These are phyloP conservation scores for Annona squamosa DNA, from an alignment of 164 flowering plant species.

Conservation along the genomic window DNA sequence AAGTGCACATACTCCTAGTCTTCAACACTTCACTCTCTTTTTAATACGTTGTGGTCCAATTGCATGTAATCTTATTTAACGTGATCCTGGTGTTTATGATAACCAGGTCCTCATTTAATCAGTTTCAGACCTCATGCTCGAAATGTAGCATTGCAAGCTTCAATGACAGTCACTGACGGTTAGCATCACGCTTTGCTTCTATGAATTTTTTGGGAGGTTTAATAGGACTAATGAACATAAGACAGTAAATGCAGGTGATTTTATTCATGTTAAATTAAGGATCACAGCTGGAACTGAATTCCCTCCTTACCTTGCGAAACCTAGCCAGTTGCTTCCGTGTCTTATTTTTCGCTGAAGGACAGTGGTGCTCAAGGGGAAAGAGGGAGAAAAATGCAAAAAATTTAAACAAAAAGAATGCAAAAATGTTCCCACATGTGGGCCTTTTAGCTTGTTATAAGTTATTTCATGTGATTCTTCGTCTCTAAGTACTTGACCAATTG, in stretches of 20 bases:
- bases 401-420: too few relatives aligned
- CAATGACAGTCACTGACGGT: conserved; percentile 98
- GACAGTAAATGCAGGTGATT: background rate
- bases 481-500: too few relatives aligned
- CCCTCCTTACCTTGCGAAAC: background rate
- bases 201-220: background rate
- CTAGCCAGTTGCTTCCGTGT: background rate
- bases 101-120: conserved; percentile 80
- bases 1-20: background rate
- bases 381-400: too few relatives aligned
- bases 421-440: background rate
- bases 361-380: background rate
- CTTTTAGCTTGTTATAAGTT: too few relatives aligned
- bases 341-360: background rate
- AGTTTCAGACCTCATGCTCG: conserved; percentile 80
- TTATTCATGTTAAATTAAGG: background rate
- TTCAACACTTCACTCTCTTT: conserved; percentile 3
- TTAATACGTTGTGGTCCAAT: background rate
- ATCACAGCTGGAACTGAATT: background rate
- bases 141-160: conserved; percentile 77
- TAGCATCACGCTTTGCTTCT: conserved; percentile 21
- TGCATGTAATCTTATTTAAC: background rate
- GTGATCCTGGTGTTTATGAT: conserved; percentile 6
- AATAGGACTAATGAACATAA: background rate
- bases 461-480: too few relatives aligned